Conservation (phyloP, 129 eudicot genomes). For the Lactuca saligna region DNA sequence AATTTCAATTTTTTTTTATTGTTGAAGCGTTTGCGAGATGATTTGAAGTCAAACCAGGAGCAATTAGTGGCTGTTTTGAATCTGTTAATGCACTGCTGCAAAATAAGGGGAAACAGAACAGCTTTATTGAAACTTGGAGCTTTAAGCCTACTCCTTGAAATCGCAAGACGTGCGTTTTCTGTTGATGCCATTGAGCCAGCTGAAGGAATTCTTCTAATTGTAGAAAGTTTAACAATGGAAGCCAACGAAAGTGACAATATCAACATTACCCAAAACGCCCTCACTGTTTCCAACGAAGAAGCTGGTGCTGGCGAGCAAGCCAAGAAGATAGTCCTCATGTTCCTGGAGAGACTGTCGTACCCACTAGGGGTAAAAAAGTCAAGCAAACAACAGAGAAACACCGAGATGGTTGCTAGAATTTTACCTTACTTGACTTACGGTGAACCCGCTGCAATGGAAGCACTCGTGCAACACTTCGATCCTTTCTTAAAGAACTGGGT, state of each 20-base stretch:
- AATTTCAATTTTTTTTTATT: neutral
- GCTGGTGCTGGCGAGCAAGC: slow-evolving; percentile 92
- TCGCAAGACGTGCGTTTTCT: slow-evolving; percentile 94
- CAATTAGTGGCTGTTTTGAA: slow-evolving; percentile 84
- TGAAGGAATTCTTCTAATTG: slow-evolving; percentile 94
- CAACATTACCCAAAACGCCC: slow-evolving; percentile 68
- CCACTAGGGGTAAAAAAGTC: slow-evolving; percentile 86
- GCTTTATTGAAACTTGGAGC: slow-evolving; percentile 86
- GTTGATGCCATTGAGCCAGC: slow-evolving; percentile 99
- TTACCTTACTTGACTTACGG: slow-evolving; percentile 97
- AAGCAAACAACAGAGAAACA: slow-evolving; percentile 91
- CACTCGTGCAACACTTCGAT: slow-evolving; percentile 82
- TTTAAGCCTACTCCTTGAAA: slow-evolving; percentile 80
- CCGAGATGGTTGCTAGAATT: slow-evolving; percentile 99
- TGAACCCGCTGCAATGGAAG: slow-evolving; percentile 98
- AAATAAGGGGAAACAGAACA: slow-evolving; percentile 90
- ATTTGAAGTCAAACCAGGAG: slow-evolving; percentile 94
- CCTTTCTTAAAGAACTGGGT: slow-evolving; percentile 82
- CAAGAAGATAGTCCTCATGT: slow-evolving; percentile 94
- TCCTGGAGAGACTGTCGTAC: slow-evolving; percentile 81
- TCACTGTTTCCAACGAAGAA: slow-evolving; percentile 80
- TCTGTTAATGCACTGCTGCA: slow-evolving; percentile 93
- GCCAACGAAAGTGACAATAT: slow-evolving; percentile 94
- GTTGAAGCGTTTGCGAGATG: slow-evolving; percentile 82
- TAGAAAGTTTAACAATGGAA: slow-evolving; percentile 87